These are phyloP conservation scores for Calonectria naviculata DNA, from an alignment of 2,329 filamentous ascomycete species.

Conservation along the genomic window DNA sequence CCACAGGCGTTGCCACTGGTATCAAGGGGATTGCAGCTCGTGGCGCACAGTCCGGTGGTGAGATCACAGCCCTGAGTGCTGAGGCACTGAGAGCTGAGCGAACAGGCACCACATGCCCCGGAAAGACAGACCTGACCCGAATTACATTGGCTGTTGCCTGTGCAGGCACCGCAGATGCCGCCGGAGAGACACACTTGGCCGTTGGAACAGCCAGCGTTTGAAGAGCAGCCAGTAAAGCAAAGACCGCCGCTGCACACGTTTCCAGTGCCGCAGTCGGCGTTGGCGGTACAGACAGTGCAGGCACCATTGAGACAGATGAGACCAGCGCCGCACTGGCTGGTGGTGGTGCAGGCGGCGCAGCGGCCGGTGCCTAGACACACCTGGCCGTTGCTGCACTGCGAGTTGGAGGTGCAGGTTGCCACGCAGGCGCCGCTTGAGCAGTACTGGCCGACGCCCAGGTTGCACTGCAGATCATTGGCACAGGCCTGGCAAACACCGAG, in stretches of 20 bases:
- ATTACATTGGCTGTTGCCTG: constrained; percentile 18
- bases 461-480: constrained; percentile 10
- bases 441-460: constrained; percentile 16
- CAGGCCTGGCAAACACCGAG: constrained; percentile 21
- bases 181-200: not conserved
- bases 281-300: not conserved
- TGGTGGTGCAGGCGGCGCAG: constrained; percentile 11
- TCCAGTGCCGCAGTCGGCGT: not conserved
- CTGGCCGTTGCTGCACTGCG: constrained; percentile 18
- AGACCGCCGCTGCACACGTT: constrained; percentile 13
- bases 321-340: constrained; percentile 11
- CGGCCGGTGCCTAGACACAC: constrained; percentile 13
- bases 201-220: constrained; percentile 11
- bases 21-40: not conserved
- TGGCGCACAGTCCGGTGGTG: not conserved
- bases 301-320: constrained; percentile 2
- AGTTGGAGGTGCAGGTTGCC: constrained; percentile 13
- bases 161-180: constrained; percentile 9
- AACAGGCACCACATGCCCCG: not conserved
- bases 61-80: constrained; percentile 6
- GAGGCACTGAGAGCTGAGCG: constrained; percentile 8
- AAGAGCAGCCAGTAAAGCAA: constrained; percentile 8
- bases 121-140: constrained; percentile 4
- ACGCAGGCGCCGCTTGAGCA: constrained; percentile 18
- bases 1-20: constrained; percentile 7